Evolutionary conservation across 176 grass and related monocot species (phyloP), one percentile per base, ranked within the genome.

Genomic region (Thinopyrum elongatum): DNA sequence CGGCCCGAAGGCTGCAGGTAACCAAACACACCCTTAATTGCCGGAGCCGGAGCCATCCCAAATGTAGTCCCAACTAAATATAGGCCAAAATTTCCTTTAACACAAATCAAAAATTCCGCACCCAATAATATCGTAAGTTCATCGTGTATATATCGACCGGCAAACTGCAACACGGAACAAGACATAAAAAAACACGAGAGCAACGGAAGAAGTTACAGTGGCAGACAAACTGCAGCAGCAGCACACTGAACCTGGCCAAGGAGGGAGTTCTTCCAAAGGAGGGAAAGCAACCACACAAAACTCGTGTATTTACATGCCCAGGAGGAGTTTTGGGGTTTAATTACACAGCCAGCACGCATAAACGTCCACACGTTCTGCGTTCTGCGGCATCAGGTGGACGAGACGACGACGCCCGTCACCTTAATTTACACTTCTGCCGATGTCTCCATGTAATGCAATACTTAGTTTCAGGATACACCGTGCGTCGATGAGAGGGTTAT

Each of bases 301-400:
- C 83, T 55, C 53, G 28, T 38, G 82, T 82, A 72, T 72, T 55
- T 82, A 90, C 83, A 82, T 71, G 71, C 25, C 70, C 78, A 86
- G 62, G 39, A 25, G 47, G 14, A 15, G 16, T 33, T 55, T 70
- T 58, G 31, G 22, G 35, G 35, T 71, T 59, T 26, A 58, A 57
- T 59, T 42, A 73, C 53, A 84, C 31, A 84, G 26, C 61, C 29
- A 86, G 57, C 53, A 79, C 22, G 41, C 58, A 83, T 62, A 74
- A 79, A 74, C 74, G 83, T 46, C 84, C 74, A 27, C 7, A 73
- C 33, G 16, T 46, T 67, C 57, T 70, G 8, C 33, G 16, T 46
- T 67, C 57, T 70, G 8, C 57, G 29, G 3, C 3, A 81, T 47
- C 41, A 2, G 42, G 69, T 79, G n/a, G n/a, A n/a, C n/a, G n/a